Evolutionary conservation across 1,139 yeast genomes (phyloP).

Genomic region (Sporopachydermia cereana): DNA sequence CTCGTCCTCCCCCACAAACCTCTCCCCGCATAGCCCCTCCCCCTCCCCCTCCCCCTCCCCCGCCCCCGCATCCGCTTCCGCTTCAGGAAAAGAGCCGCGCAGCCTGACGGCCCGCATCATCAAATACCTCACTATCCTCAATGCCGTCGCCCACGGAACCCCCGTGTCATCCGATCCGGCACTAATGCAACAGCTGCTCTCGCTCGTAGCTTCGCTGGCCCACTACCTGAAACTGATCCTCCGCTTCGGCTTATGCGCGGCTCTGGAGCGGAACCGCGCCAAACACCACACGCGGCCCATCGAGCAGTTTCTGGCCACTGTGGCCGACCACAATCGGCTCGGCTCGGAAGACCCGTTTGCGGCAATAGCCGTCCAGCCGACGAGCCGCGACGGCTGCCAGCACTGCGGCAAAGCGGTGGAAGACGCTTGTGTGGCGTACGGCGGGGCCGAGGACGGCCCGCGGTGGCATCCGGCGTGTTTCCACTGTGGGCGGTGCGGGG

Average conservation of each 20-base stretch:
- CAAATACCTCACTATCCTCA: slow-evolving; percentile 62
- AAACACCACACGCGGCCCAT: slow-evolving; percentile 50
- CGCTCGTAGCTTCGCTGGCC: slow-evolving; percentile 85
- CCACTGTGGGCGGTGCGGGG: slow-evolving; percentile 32
- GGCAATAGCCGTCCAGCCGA: slow-evolving; percentile 40
- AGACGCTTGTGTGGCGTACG: slow-evolving; percentile 45
- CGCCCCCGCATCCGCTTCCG: background rate
- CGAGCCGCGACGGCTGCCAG: slow-evolving; percentile 70
- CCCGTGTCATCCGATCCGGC: slow-evolving; percentile 18
- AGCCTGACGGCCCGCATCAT: slow-evolving; percentile 69
- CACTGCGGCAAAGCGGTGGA: slow-evolving; percentile 70
- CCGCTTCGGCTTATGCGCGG: slow-evolving; percentile 66
- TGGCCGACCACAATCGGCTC: slow-evolving; percentile 28
- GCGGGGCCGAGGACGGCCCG: slow-evolving; percentile 34
- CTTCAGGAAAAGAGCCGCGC: slow-evolving; percentile 83
- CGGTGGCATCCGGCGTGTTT: slow-evolving; percentile 83
- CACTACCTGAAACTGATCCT: slow-evolving; percentile 82
- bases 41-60: background rate
- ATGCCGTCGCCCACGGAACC: slow-evolving; percentile 36
- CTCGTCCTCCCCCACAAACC: background rate
- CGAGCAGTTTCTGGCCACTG: slow-evolving; percentile 45
- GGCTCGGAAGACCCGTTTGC: slow-evolving; percentile 27
- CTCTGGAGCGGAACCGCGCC: slow-evolving; percentile 53
- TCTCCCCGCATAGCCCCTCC: background rate
- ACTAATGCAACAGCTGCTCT: slow-evolving; percentile 55